Percentiles rank a stretch among this genome's conserved stretches.
phyloP scores from a whole-genome alignment of 805 yeast species.

The Saccharomycopsis guyanensis region DNA sequence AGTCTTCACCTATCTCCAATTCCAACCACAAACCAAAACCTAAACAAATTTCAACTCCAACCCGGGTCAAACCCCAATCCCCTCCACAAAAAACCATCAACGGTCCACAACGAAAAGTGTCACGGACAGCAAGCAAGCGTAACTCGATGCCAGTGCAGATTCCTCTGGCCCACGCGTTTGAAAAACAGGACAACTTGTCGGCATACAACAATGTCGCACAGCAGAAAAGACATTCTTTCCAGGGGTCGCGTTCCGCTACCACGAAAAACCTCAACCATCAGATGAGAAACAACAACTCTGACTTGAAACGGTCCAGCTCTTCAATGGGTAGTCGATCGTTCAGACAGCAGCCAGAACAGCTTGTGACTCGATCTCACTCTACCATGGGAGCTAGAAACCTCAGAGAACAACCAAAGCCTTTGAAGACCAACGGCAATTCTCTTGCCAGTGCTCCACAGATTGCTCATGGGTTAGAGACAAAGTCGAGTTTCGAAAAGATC shows the following conservation, averaged over 20 bases:
- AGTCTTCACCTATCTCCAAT: background rate
- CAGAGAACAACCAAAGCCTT: background rate
- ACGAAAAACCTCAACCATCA: background rate
- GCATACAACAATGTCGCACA: background rate
- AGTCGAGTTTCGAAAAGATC: slow-evolving; percentile 20
- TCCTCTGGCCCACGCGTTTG: slow-evolving; percentile 16
- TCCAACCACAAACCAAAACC: background rate
- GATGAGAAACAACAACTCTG: background rate
- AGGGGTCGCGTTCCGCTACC: background rate
- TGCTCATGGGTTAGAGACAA: slow-evolving; percentile 5
- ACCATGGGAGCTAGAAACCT: background rate
- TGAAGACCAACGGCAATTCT: background rate
- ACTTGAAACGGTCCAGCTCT: slow-evolving; percentile 7
- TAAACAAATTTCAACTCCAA: background rate
- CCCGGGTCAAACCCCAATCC: background rate
- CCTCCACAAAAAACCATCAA: background rate
- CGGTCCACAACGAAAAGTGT: background rate
- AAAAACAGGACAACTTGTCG: slow-evolving; percentile 3
- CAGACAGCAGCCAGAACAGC: slow-evolving; percentile 2
- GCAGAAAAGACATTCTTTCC: slow-evolving; percentile 2
- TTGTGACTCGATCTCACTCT: background rate
- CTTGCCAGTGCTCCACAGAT: background rate
- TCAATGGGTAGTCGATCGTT: slow-evolving; percentile 13
- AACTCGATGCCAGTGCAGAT: slow-evolving; percentile 13
- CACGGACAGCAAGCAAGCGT: slow-evolving; percentile 1